Evolutionary conservation across 768 basidiomycete species (phyloP).

Genomic region (Leccinum uliginosum): DNA sequence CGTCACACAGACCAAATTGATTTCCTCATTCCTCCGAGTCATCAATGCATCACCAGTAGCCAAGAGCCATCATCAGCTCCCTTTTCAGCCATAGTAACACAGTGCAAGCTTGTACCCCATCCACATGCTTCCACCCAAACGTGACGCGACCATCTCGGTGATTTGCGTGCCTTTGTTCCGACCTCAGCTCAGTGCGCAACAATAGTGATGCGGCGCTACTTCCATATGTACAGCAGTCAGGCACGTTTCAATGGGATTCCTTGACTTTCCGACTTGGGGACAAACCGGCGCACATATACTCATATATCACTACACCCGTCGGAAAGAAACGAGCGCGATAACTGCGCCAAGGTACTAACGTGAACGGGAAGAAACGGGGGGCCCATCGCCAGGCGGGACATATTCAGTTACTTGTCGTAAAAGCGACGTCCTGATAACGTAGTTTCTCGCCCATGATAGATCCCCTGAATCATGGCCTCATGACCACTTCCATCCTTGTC

Average conservation of each 20-base stretch:
- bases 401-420: neutral
- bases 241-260: neutral
- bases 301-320: neutral
- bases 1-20: no score
- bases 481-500: constrained; percentile 7
- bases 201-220: neutral
- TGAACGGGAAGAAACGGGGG: neutral
- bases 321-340: neutral
- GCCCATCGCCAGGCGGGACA: neutral
- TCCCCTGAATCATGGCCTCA: constrained; percentile 7
- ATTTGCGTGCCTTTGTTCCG: constrained; percentile 1
- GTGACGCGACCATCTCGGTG: constrained; percentile 1
- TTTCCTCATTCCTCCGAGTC: no score
- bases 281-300: neutral
- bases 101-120: neutral
- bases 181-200: neutral
- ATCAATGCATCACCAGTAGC: no score
- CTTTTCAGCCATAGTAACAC: no score
- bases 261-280: neutral
- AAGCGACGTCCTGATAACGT: neutral
- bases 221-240: constrained; percentile 1
- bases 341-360: neutral
- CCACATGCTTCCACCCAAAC: constrained; percentile 8
- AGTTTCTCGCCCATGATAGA: neutral
- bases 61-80: no score